Percentiles rank a stretch among this genome's conserved stretches.
Conservation (phyloP, 768 basidiomycete genomes). For the Suillus brevipes region DNA sequence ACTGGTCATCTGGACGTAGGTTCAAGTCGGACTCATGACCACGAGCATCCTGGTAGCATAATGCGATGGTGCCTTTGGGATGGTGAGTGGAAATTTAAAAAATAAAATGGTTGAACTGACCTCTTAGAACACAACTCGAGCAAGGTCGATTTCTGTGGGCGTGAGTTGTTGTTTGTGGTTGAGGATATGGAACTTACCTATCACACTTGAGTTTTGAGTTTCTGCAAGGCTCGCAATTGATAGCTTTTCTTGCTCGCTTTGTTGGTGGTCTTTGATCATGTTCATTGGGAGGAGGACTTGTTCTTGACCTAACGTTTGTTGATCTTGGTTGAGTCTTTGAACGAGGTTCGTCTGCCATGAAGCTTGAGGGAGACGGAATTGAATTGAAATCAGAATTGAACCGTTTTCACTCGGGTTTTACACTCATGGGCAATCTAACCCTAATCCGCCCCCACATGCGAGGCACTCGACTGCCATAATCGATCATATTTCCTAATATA, state of each 20-base stretch:
- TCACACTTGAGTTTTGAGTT: conserved; percentile 90
- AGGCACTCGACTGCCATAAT: not conserved
- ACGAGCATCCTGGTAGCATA: conserved; percentile 76
- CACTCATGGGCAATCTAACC: conserved; percentile 4
- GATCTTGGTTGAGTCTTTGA: conserved; percentile 6
- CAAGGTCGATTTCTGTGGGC: conserved; percentile 76
- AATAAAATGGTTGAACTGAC: conserved; percentile 37
- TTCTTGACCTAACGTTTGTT: conserved; percentile 47
- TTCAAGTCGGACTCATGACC: conserved; percentile 59
- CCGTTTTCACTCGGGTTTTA: conserved; percentile 5
- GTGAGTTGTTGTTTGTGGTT: not conserved
- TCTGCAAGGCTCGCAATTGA: conserved; percentile 87
- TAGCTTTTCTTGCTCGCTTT: conserved; percentile 83
- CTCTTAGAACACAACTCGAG: conserved; percentile 82
- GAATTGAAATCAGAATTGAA: not conserved
- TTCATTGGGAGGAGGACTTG: conserved; percentile 48
- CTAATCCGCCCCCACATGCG: conserved; percentile 5
- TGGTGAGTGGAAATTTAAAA: conserved; percentile 16
- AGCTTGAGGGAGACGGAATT: not conserved
- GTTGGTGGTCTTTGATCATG: conserved; percentile 67
- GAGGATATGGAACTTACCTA: conserved; percentile 45
- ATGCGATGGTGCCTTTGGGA: conserved; percentile 67
- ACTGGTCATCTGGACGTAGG: conserved; percentile 57
- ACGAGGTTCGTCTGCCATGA: conserved; percentile 1
- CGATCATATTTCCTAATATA: not conserved